Evolutionary conservation across 371 early-diverging fungal genomes (phyloP).

Genomic region (Lichtheimia hyalospora): DNA sequence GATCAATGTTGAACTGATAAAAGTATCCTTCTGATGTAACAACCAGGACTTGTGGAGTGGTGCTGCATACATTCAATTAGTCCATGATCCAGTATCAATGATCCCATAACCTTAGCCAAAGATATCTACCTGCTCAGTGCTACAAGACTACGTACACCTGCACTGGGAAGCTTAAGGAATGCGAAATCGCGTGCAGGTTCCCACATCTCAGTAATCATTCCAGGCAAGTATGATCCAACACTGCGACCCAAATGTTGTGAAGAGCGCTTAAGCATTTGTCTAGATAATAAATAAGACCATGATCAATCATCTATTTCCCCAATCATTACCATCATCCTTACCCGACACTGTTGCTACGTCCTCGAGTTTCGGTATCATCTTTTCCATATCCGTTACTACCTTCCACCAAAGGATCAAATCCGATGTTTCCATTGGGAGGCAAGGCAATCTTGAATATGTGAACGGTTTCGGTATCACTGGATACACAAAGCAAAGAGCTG

Average conservation of each 20-base stretch:
- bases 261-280: constrained; percentile 57
- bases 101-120: no score
- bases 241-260: constrained; percentile 61
- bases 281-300: neutral
- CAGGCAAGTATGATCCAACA: constrained; percentile 83
- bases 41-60: constrained; percentile 85
- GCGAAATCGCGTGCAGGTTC: constrained; percentile 96
- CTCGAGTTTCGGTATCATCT: constrained; percentile 3
- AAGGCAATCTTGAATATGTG: constrained; percentile 86
- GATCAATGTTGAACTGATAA: constrained; percentile 88
- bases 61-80: constrained; percentile 29
- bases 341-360: constrained; percentile 20
- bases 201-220: constrained; percentile 88
- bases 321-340: constrained; percentile 1
- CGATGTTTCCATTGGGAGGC: neutral
- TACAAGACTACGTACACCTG: constrained; percentile 81
- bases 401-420: neutral
- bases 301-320: neutral
- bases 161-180: constrained; percentile 80
- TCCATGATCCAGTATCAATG: no score
- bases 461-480: constrained; percentile 94
- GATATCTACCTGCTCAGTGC: constrained; percentile 67
- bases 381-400: constrained; percentile 5
- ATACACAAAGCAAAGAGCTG: constrained; percentile 81
- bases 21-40: constrained; percentile 90